A percentile compares a stretch with the other conserved stretches of the same genome.
phyloP scores from a whole-genome alignment of 176 grass and related monocot genomes.

The Eremochloa ophiuroides region DNA sequence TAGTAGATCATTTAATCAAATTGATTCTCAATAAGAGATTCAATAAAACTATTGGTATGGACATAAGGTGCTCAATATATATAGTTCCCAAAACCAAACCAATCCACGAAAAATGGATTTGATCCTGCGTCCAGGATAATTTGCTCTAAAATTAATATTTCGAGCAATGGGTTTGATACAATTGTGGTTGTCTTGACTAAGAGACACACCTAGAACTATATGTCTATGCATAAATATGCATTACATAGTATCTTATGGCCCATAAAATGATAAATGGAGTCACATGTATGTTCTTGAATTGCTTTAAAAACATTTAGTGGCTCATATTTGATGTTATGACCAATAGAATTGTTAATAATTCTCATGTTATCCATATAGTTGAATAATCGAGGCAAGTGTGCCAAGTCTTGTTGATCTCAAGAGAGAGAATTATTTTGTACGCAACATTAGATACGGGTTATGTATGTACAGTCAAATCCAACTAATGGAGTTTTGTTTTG shows the following conservation, averaged over 20 bases:
- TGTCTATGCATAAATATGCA: no score
- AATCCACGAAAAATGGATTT: no score
- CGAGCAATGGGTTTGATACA: background rate
- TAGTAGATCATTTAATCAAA: rapidly evolving
- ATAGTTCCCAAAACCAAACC: background rate
- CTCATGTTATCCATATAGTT: background rate
- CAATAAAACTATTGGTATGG: background rate
- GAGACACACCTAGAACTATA: background rate
- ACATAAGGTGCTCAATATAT: background rate
- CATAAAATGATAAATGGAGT: background rate
- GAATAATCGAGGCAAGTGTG: background rate
- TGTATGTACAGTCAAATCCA: no score
- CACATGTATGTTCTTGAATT: background rate
- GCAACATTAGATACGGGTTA: no score
- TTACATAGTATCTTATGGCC: no score
- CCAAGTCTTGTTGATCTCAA: background rate
- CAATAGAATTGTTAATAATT: background rate
- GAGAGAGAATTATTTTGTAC: background rate
- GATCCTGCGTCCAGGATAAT: no score
- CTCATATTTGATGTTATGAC: background rate
- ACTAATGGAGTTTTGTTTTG: no score
- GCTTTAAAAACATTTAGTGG: background rate
- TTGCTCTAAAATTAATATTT: no score
- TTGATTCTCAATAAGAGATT: background rate
- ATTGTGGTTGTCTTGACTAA: background rate